Percentiles rank a stretch among this genome's conserved stretches.
phyloP scores from a whole-genome alignment of 495 filamentous ascomycete genomes.

The Penicillium argentinense region DNA sequence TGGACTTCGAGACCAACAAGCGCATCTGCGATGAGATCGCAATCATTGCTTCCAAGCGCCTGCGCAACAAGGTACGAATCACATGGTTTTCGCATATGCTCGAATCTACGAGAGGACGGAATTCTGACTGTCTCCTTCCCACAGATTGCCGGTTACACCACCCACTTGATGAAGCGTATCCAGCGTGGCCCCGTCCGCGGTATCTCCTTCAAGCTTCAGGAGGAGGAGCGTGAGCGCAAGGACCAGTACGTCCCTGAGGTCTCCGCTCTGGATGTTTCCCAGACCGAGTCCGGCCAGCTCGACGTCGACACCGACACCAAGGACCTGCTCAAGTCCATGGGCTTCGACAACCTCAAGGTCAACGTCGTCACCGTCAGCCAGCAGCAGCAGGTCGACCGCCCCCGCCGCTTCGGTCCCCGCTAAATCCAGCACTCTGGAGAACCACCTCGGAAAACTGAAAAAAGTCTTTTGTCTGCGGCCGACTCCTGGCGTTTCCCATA shows the following conservation, averaged over 20 bases:
- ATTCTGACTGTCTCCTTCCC: conserved; percentile 6
- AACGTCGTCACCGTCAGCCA: conserved; percentile 87
- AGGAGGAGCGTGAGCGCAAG: conserved; percentile 99
- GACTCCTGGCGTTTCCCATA: conserved; percentile 31
- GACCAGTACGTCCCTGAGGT: conserved; percentile 99
- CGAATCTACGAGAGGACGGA: too few species aligned
- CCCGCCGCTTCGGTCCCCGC: conserved; percentile 60
- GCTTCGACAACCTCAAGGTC: conserved; percentile 96
- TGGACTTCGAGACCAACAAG: conserved; percentile 99
- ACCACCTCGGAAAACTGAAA: conserved; percentile 16
- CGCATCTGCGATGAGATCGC: conserved; percentile 99
- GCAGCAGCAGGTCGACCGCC: conserved; percentile 78
- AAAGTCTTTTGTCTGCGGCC: conserved; percentile 38
- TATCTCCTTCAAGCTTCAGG: conserved; percentile 99
- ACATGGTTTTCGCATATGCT: neutral
- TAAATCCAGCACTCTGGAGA: conserved; percentile 30
- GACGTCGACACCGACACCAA: conserved; percentile 97
- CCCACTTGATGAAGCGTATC: conserved; percentile 91
- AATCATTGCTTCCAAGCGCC: conserved; percentile 96
- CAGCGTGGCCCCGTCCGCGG: conserved; percentile 98
- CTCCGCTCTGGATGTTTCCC: conserved; percentile 94
- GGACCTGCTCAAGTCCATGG: conserved; percentile 95
- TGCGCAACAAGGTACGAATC: conserved; percentile 87
- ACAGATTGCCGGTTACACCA: conserved; percentile 98
- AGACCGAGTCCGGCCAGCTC: conserved; percentile 86